phyloP scores from a whole-genome alignment of 2,329 filamentous ascomycete species.

The Ophiostoma triangulosporum region DNA sequence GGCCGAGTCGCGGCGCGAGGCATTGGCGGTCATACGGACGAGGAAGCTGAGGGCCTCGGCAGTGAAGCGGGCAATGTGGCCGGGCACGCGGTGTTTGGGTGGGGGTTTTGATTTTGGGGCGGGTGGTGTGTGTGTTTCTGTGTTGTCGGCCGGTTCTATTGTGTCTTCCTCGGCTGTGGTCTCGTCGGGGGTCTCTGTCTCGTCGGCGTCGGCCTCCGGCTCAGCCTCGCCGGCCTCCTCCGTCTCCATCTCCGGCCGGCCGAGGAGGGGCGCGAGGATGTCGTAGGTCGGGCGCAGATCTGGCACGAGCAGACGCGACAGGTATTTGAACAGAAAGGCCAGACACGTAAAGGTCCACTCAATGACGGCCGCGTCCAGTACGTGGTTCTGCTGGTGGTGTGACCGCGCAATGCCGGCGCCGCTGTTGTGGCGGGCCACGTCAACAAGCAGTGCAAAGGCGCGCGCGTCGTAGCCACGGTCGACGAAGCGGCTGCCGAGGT shows the following conservation, averaged over 20 bases:
- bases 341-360: slow-evolving; percentile 95
- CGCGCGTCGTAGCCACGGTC: slow-evolving; percentile 68
- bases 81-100: slow-evolving; percentile 46
- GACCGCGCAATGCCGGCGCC: slow-evolving; percentile 8
- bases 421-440: slow-evolving; percentile 40
- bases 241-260: slow-evolving; percentile 39
- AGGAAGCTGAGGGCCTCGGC: slow-evolving; percentile 93
- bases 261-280: slow-evolving; percentile 71
- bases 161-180: background rate
- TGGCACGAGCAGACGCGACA: slow-evolving; percentile 73
- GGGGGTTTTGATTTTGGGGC: background rate
- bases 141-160: background rate
- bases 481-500: slow-evolving; percentile 64
- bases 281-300: slow-evolving; percentile 76
- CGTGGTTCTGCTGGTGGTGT: slow-evolving; percentile 34
- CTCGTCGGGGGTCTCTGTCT: background rate
- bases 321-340: slow-evolving; percentile 94
- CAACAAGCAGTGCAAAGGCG: slow-evolving; percentile 61
- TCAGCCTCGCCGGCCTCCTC: background rate
- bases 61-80: slow-evolving; percentile 80
- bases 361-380: slow-evolving; percentile 73
- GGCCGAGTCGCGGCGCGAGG: slow-evolving; percentile 55
- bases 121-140: background rate
- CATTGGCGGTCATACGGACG: slow-evolving; percentile 71
- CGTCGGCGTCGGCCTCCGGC: background rate